phyloP scores from a whole-genome alignment of 2,329 filamentous ascomycete genomes.

The Xylariaceae sp. region DNA sequence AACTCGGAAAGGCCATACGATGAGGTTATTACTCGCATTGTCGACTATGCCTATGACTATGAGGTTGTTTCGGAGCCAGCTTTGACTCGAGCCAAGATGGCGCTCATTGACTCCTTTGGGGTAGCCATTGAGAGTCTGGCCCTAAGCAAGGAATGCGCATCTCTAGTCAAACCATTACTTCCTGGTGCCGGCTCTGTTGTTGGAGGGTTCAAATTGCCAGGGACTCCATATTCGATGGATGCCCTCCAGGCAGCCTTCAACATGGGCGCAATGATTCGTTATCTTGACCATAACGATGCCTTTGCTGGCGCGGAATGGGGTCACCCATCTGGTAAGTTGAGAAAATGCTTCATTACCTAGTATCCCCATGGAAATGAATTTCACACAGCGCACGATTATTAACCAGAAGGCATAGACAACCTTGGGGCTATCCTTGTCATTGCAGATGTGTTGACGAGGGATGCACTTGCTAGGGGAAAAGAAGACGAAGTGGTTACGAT shows the following conservation, averaged over 20 bases:
- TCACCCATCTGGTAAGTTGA: conserved; percentile 44
- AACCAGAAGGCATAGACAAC: conserved; percentile 41
- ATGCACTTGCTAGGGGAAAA: conserved; percentile 29
- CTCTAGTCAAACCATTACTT: conserved; percentile 25
- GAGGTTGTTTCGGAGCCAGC: conserved; percentile 20
- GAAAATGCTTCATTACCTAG: neutral
- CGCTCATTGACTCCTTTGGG: conserved; percentile 32
- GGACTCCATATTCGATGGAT: conserved; percentile 46
- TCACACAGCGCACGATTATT: neutral
- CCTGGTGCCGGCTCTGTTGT: conserved; percentile 19
- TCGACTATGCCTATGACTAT: conserved; percentile 29
- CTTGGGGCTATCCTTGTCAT: conserved; percentile 47
- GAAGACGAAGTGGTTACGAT: conserved; percentile 38
- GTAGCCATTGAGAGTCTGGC: conserved; percentile 28
- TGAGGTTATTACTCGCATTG: conserved; percentile 17
- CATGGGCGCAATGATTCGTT: conserved; percentile 47
- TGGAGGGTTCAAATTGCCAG: conserved; percentile 43
- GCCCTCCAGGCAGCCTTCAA: conserved; percentile 49
- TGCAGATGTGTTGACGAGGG: conserved; percentile 39
- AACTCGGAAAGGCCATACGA: conserved; percentile 25
- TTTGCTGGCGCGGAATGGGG: conserved; percentile 51
- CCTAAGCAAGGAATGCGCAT: conserved; percentile 23
- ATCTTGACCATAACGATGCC: conserved; percentile 52
- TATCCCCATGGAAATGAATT: neutral
- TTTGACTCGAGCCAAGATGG: conserved; percentile 21